Evolutionary conservation across 768 basidiomycete species (phyloP).

Genomic region (Dentipellis sp.): DNA sequence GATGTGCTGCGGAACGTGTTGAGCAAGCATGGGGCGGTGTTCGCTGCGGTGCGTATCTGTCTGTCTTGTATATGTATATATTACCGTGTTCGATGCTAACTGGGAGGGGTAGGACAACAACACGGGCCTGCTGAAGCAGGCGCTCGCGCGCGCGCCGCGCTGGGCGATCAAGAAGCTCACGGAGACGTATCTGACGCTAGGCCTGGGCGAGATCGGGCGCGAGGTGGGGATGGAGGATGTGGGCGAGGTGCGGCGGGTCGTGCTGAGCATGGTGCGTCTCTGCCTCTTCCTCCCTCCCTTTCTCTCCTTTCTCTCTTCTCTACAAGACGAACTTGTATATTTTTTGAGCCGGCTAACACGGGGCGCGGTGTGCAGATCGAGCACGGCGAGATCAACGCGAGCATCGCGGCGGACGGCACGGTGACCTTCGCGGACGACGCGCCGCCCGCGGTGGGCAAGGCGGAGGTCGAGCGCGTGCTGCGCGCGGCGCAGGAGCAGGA

Average conservation of each 20-base stretch:
- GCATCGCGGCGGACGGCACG: conserved; percentile 56
- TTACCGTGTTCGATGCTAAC: background rate
- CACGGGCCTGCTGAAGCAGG: conserved; percentile 58
- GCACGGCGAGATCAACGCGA: conserved; percentile 57
- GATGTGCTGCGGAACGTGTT: conserved; percentile 35
- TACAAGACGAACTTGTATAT: too few relatives aligned
- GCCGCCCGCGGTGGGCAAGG: conserved; percentile 45
- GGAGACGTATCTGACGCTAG: conserved; percentile 72
- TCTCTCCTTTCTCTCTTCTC: background rate
- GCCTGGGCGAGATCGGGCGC: conserved; percentile 61
- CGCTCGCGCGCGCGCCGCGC: conserved; percentile 58
- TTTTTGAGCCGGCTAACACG: background rate
- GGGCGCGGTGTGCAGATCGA: conserved; percentile 43
- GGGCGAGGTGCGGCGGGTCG: conserved; percentile 45
- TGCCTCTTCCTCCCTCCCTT: background rate
- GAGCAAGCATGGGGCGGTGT: conserved; percentile 46
- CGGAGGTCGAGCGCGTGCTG: conserved; percentile 53
- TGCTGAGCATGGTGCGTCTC: conserved; percentile 69
- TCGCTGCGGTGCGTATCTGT: conserved; percentile 35
- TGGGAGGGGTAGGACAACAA: conserved; percentile 50
- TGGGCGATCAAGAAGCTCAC: conserved; percentile 78
- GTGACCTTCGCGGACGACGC: conserved; percentile 66
- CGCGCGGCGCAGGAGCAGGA: conserved; percentile 47
- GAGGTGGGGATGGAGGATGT: conserved; percentile 40
- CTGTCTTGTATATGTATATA: background rate